Conservation (phyloP, 306 rosid species). For the Dalbergia cochinchinensis region DNA sequence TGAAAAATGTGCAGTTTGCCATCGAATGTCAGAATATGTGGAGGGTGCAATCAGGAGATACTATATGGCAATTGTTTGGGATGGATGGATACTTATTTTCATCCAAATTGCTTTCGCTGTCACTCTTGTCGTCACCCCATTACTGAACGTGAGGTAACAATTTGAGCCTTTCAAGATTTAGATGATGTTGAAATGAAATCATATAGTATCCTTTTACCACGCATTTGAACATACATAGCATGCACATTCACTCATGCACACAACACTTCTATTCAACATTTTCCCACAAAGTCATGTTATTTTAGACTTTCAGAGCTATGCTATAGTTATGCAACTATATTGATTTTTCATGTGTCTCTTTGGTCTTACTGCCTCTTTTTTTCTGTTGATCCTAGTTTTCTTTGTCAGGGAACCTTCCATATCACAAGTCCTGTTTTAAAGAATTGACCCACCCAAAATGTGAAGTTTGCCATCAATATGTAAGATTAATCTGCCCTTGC, state of each 20-base stretch:
- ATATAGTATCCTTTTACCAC: slow-evolving; percentile 19
- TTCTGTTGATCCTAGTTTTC: slow-evolving; percentile 85
- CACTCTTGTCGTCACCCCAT: slow-evolving; percentile 78
- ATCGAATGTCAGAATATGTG: slow-evolving; percentile 64
- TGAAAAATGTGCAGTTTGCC: slow-evolving; percentile 34
- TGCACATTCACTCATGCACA: slow-evolving; percentile 7
- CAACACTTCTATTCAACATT: slow-evolving; percentile 15
- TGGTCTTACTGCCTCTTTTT: slow-evolving; percentile 56
- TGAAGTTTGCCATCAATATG: slow-evolving; percentile 93
- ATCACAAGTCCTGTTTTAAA: slow-evolving; percentile 87
- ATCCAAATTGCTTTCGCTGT: slow-evolving; percentile 88
- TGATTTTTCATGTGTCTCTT: slow-evolving; percentile 38
- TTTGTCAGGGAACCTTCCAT: slow-evolving; percentile 88
- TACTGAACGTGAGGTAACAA: slow-evolving; percentile 83
- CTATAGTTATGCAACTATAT: slow-evolving; percentile 5
- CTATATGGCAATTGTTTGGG: slow-evolving; percentile 75
- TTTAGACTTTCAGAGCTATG: slow-evolving; percentile 27
- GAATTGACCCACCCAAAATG: slow-evolving; percentile 87
- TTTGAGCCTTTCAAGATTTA: slow-evolving; percentile 40
- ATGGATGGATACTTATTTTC: slow-evolving; percentile 72
- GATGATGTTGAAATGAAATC: neutral
- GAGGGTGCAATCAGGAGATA: slow-evolving; percentile 77
- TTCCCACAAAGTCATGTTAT: slow-evolving; percentile 2
- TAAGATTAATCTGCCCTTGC: slow-evolving; percentile 53
- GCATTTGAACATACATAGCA: slow-evolving; percentile 26